Evolutionary conservation across 148 eudicot genomes (phyloP), one percentile per base, ranked within the genome.

Genomic region (Mesembryanthemum crystallinum): DNA sequence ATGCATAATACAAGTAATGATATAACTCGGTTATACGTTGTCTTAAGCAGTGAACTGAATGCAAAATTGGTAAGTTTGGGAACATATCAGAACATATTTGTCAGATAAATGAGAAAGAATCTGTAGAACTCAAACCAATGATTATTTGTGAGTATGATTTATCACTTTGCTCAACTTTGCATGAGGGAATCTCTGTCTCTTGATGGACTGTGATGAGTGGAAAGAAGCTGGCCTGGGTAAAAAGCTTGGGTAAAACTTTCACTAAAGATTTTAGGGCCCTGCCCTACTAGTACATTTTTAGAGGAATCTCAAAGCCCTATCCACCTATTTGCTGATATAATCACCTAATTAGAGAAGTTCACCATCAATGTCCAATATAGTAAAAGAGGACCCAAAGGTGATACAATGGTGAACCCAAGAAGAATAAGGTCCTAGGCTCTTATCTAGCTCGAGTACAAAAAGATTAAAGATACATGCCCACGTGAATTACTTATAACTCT

Each of bases 231-330:
- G 15, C 3, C 28, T 24, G 59, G 47, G 0, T 9, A 8, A 45
- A 75, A 75, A 75, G 64, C 28, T n/a, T 64, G 0, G 77, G 71
- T 51, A 29, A 65, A 52, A 4, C 52, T 75, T 73, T 51, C 77
- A 75, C 64, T 64, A 64, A 63, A 51, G 45, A 9, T 13, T 45
- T 45, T 45, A 75, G 32, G 23, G 33, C 23, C 25, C 32, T 64
- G 47, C n/a, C n/a, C n/a, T n/a, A n/a, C n/a, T n/a, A n/a, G n/a
- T n/a, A n/a, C n/a, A n/a, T n/a, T n/a, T n/a, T n/a, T n/a, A n/a
- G n/a, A n/a, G n/a, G n/a, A n/a, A n/a, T n/a, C n/a, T n/a, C n/a
- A n/a, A n/a, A n/a, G n/a, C n/a, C n/a, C n/a, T n/a, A 69, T 54
- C 39, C 47, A 8, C 29, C 24, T 6, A 52, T 32, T 14, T 51